Evolutionary conservation across 768 basidiomycete species (phyloP).

Genomic region (Sarcodon aspratus): DNA sequence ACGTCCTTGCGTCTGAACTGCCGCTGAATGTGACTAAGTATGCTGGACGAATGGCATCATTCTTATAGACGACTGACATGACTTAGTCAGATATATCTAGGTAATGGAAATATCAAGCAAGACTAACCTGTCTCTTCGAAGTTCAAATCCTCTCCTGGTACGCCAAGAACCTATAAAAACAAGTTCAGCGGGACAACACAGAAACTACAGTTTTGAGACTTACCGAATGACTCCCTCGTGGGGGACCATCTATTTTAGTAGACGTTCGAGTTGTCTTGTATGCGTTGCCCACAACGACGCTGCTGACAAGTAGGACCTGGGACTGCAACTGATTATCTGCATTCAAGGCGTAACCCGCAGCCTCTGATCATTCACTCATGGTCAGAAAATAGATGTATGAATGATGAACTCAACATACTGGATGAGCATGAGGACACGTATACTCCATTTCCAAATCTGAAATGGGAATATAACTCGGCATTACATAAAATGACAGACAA

Average conservation of each 20-base stretch:
- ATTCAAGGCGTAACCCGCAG: conserved; percentile 53
- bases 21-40: conserved; percentile 58
- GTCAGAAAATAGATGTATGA: conserved; percentile 21
- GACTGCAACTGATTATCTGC: conserved; percentile 37
- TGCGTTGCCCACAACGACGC: conserved; percentile 37
- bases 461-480: background rate
- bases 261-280: background rate
- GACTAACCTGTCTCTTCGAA: conserved; percentile 42
- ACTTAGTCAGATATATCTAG: no score
- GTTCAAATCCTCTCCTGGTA: conserved; percentile 54
- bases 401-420: background rate
- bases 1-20: no score
- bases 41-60: conserved; percentile 63
- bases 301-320: conserved; percentile 61
- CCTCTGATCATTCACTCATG: conserved; percentile 65
- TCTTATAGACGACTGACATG: conserved; percentile 42
- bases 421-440: background rate
- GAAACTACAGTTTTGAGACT: no score
- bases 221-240: conserved; percentile 15
- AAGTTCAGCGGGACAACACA: background rate
- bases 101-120: no score
- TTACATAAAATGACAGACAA: background rate
- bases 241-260: conserved; percentile 32
- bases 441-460: background rate
- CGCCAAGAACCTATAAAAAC: conserved; percentile 45